A percentile compares a stretch with the other conserved stretches of the same genome.
Evolutionary conservation across 2,329 filamentous ascomycete genomes (phyloP).

Genomic region (Epichloe gansuensis): DNA sequence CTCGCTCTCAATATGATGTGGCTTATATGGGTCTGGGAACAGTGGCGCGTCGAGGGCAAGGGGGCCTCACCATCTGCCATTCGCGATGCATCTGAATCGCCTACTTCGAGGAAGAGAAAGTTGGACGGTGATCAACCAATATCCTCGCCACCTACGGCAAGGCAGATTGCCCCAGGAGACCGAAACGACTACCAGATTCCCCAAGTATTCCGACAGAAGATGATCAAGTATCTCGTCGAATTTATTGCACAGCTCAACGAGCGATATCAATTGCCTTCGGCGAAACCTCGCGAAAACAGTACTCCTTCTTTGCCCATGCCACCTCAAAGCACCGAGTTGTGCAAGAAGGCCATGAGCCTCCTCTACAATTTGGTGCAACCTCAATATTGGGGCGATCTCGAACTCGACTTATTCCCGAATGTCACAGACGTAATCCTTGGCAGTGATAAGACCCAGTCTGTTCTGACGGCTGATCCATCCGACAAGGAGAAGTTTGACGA

Average conservation of each 20-base stretch:
- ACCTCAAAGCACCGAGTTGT: constrained; percentile 58
- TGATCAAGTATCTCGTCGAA: constrained; percentile 89
- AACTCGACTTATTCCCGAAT: constrained; percentile 82
- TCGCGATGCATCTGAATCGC: constrained; percentile 49
- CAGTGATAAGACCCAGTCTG: constrained; percentile 58
- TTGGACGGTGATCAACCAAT: constrained; percentile 49
- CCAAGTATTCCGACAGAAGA: constrained; percentile 53
- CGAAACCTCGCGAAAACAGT: constrained; percentile 46
- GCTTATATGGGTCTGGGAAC: constrained; percentile 87
- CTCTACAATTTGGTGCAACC: constrained; percentile 76
- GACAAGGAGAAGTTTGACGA: constrained; percentile 67
- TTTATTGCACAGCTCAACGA: constrained; percentile 88
- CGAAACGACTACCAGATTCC: constrained; percentile 57
- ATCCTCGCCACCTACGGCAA: constrained; percentile 40
- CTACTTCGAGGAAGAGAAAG: constrained; percentile 61
- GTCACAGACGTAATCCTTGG: constrained; percentile 76
- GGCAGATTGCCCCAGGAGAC: constrained; percentile 29
- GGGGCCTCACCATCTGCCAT: constrained; percentile 14
- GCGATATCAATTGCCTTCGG: constrained; percentile 63
- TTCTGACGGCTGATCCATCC: constrained; percentile 43
- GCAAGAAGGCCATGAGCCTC: constrained; percentile 71
- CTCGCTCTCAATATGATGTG: constrained; percentile 82
- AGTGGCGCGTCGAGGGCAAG: constrained; percentile 59
- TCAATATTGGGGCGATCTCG: constrained; percentile 81
- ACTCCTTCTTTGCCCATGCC: constrained; percentile 33